Conservation (phyloP, 345 rosid species). For the Sonneratia alba region DNA sequence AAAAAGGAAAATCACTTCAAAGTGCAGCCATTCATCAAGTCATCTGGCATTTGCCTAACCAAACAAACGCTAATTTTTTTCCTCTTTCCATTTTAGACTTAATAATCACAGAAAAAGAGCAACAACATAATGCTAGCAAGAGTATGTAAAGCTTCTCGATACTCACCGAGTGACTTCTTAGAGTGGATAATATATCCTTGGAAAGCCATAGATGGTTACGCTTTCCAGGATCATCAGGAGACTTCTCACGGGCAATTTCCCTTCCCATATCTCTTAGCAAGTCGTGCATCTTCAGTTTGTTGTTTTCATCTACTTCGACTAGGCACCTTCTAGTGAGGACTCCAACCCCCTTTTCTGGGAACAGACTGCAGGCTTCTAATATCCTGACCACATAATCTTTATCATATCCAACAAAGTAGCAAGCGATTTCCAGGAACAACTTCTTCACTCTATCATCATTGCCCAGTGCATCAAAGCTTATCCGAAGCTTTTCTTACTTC, state of each 20-base stretch:
- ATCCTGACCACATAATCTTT: neutral
- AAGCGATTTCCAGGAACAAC: constrained; percentile 14
- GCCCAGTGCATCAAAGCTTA: constrained; percentile 9
- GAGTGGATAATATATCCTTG: neutral
- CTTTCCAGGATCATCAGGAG: neutral
- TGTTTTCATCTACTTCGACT: neutral
- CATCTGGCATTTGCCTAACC: too few species aligned
- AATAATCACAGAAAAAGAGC: neutral
- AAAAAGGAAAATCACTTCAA: neutral
- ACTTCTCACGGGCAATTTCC: neutral
- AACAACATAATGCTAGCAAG: neutral
- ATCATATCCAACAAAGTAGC: constrained; percentile 5
- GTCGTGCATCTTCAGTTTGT: neutral
- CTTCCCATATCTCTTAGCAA: neutral
- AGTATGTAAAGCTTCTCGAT: neutral
- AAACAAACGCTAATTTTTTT: neutral
- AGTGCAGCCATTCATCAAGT: too few species aligned
- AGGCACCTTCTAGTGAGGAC: constrained; percentile 5
- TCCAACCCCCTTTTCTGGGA: neutral
- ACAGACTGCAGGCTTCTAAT: neutral
- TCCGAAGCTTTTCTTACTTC: neutral
- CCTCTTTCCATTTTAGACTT: neutral
- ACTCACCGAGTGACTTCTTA: neutral
- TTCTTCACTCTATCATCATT: constrained; percentile 3
- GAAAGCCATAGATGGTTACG: neutral